These are phyloP conservation scores for Uromyces viciae-fabae DNA, from an alignment of 1,284 basidiomycete species.

Conservation along the genomic window DNA sequence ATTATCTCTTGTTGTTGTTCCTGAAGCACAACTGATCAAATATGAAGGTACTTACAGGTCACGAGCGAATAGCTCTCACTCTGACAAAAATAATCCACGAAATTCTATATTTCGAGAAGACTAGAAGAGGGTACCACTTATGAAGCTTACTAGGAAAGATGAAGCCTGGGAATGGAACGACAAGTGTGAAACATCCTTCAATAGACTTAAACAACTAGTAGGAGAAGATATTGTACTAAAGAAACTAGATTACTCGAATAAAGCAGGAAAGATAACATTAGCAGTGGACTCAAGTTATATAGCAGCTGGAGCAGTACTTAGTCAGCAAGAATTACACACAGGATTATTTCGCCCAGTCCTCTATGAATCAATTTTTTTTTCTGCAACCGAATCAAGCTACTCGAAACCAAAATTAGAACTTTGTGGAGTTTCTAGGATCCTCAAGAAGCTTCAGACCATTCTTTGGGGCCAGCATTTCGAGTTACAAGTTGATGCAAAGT, in stretches of 20 bases:
- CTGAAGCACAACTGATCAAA: too few species aligned
- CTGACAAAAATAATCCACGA: too few species aligned
- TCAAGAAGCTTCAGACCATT: not conserved
- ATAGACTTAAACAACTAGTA: not conserved
- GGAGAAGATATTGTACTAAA: conserved; percentile 14
- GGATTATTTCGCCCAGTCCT: not conserved
- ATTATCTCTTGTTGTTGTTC: too few species aligned
- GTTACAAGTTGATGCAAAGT: not conserved
- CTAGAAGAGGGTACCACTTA: too few species aligned
- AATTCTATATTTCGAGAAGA: too few species aligned
- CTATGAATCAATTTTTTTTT: conserved; percentile 1
- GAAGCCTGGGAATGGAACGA: conserved; percentile 5
- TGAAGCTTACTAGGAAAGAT: conserved; percentile 11
- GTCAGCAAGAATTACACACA: not conserved
- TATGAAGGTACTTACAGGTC: too few species aligned
- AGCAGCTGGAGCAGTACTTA: conserved; percentile 8
- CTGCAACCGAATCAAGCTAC: not conserved
- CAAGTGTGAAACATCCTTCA: conserved; percentile 6
- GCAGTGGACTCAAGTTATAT: conserved; percentile 28
- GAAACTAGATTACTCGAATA: not conserved
- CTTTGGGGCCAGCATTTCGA: conserved; percentile 15
- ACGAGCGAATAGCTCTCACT: too few species aligned
- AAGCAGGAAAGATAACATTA: not conserved
- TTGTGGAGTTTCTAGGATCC: conserved; percentile 10
- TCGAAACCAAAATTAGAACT: conserved; percentile 17